Evolutionary conservation across 305 asterid species (phyloP), one percentile per base, ranked within the genome.

Genomic region (Euphrasia arctica): DNA sequence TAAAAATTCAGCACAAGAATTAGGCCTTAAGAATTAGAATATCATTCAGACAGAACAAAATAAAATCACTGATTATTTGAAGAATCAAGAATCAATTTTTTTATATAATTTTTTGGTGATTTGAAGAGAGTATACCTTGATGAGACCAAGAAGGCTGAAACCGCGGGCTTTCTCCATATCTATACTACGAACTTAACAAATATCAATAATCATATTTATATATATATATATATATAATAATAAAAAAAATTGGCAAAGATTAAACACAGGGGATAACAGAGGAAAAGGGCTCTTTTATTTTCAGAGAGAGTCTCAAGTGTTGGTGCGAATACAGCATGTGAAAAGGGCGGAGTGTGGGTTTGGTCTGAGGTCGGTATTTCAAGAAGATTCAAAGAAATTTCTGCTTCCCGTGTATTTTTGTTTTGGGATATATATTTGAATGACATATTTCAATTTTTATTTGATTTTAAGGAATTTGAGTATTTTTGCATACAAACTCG

Each of bases 161-260:
- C 71, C 63, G 70, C 73, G 78, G 48, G 60, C 64, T 58, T 58
- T 80, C 63, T 73, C 85, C 85, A 80, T 80, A 80, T 80, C 22
- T 18, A 18, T 18, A 18, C 22, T 18, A 18, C 22, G 22, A 18
- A 18, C 22, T 18, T 18, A 18, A 18, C 22, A 18, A 18, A 18
- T 18, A 18, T 18, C 22, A 18, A 18, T 18, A 18, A 18, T 18
- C 22, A 18, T 18, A 18, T 18, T 18, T 18, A 18, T 18, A 18
- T 18, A 18, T 18, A 18, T 18, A 18, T 18, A 18, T 18, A 18
- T 18, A 18, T n/a, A 18, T 18, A 18, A 18, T 18, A 18, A 18
- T 18, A n/a, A n/a, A 18, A 18, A 18, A 18, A 18, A 18, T 62
- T 36, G 47, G 59, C 60, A 49, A 41, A 59, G 60, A 43, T 8